phyloP scores from a whole-genome alignment of 495 filamentous ascomycete genomes.

The Aspergillus indologenus region DNA sequence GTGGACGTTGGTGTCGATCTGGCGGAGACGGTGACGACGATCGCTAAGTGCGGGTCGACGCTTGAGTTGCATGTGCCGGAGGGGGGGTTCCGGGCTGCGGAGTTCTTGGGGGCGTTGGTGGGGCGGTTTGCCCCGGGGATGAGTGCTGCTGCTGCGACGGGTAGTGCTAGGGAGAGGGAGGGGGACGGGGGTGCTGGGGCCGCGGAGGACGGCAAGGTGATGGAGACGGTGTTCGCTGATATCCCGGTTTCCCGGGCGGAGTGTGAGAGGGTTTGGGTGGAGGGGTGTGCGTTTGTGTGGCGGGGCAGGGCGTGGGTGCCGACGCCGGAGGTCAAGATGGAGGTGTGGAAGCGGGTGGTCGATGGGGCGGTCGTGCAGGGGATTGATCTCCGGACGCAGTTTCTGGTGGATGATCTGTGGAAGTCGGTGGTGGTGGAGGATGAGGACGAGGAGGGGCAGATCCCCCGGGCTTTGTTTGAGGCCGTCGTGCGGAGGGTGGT shows the following conservation, averaged over 20 bases:
- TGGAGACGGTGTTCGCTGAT: conserved; percentile 37
- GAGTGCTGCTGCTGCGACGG: no score
- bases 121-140: conserved; percentile 29
- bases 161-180: no score
- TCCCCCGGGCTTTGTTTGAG: conserved; percentile 40
- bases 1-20: conserved; percentile 38
- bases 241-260: conserved; percentile 44
- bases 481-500: conserved; percentile 43
- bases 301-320: conserved; percentile 36
- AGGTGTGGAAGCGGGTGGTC: conserved; percentile 46
- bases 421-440: conserved; percentile 40
- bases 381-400: conserved; percentile 45
- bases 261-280: conserved; percentile 47
- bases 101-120: conserved; percentile 26
- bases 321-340: conserved; percentile 36
- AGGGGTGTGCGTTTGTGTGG: conserved; percentile 47
- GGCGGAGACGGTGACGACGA: conserved; percentile 48
- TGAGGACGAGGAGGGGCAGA: conserved; percentile 37
- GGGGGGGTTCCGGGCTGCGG: conserved; percentile 33
- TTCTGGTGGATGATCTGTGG: conserved; percentile 47
- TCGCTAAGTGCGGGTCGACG: conserved; percentile 71
- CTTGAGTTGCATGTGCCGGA: conserved; percentile 56
- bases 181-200: neutral
- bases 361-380: conserved; percentile 44
- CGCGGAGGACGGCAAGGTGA: conserved; percentile 11